Evolutionary conservation across 2,329 filamentous ascomycete species (phyloP).

Genomic region (Arthrobotrys sinensis): DNA sequence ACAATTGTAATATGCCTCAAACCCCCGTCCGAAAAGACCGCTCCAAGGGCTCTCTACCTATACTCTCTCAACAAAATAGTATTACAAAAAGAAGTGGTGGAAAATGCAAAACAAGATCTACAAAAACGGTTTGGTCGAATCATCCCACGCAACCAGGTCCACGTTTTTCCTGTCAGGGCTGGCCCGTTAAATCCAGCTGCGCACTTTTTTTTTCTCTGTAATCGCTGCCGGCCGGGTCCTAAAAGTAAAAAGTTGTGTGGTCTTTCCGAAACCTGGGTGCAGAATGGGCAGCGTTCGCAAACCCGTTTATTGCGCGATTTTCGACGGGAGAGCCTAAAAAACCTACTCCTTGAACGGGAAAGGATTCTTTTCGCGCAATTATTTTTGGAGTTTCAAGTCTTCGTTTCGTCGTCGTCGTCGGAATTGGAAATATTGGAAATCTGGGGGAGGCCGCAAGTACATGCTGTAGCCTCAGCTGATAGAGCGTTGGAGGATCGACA

Average conservation of each 20-base stretch:
- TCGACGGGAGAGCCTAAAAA: slow-evolving; percentile 29
- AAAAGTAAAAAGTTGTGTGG: slow-evolving; percentile 1
- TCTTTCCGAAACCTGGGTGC: slow-evolving; percentile 61
- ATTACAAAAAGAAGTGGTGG: slow-evolving; percentile 7
- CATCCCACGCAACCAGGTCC: slow-evolving; percentile 58
- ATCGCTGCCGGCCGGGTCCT: slow-evolving; percentile 12
- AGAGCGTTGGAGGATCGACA: slow-evolving; percentile 1
- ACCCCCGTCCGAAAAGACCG: slow-evolving; percentile 23
- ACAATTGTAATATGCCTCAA: slow-evolving; percentile 53
- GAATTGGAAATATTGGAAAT: slow-evolving; percentile 10
- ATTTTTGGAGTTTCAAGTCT: neutral
- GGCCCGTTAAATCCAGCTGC: slow-evolving; percentile 14
- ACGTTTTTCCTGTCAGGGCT: slow-evolving; percentile 40
- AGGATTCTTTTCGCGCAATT: neutral
- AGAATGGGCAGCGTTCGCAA: slow-evolving; percentile 52
- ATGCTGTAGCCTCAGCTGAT: neutral
- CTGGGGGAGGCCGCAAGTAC: neutral
- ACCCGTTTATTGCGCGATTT: slow-evolving; percentile 53
- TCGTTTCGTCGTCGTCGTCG: neutral
- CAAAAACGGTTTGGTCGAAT: slow-evolving; percentile 45
- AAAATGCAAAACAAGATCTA: slow-evolving; percentile 8
- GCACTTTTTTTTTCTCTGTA: slow-evolving; percentile 15
- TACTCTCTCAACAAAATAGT: slow-evolving; percentile 26
- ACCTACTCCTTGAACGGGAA: slow-evolving; percentile 3
- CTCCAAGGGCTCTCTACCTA: neutral